Base-by-base conservation (phyloP, 306 rosid genomes). In the Styphnolobium japonicum region DNA sequence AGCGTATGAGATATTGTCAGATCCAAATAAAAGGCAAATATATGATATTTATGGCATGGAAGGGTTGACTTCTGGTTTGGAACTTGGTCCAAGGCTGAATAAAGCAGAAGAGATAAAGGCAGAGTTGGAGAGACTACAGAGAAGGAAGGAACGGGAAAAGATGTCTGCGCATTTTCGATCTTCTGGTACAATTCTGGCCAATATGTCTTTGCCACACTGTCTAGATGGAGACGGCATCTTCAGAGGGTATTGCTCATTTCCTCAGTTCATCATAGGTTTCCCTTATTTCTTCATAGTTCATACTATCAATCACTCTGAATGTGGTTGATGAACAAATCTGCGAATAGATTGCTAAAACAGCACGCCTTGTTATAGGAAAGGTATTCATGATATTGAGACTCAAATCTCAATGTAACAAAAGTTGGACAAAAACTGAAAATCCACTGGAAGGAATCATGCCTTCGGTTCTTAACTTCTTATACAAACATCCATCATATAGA, bases 31-130 rank as follows among this genome's bases (percentile, higher is more conserved):
- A 33, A 85, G 98, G 83, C 91, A 85, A 79, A 83, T 96, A 72
- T 95, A 95, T 86, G 99, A 95, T 74, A 90, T 95, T 57, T 96
- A 96, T 83, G 98, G 98, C 9, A 91, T 96, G 97, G 97, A 93
- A 85, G 98, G 98, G 5, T 80, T 96, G 90, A 81, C 69, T 25
- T 87, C 96, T 55, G 98, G 99, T 80, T 83, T 96, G 89, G 98
- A 96, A 73, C 87, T 96, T 72, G 99, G 98, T 77, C 69, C 94
- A 0, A 93, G 76, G 83, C 88, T 96, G 53, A 78, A 88, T 60
- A 90, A 71, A 82, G 97, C 88, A 6, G 93, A 93, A 57, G 97
- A 93, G 87, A 74, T 96, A 16, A 96, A 88, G 87, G 96, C 85
- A 8, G 97, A 93, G 67, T 87, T 96, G 57, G 98, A 91, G 80